These are phyloP conservation scores for Aphanomyces astaci DNA, from an alignment of 352 stramenopile species.

Conservation along the genomic window DNA sequence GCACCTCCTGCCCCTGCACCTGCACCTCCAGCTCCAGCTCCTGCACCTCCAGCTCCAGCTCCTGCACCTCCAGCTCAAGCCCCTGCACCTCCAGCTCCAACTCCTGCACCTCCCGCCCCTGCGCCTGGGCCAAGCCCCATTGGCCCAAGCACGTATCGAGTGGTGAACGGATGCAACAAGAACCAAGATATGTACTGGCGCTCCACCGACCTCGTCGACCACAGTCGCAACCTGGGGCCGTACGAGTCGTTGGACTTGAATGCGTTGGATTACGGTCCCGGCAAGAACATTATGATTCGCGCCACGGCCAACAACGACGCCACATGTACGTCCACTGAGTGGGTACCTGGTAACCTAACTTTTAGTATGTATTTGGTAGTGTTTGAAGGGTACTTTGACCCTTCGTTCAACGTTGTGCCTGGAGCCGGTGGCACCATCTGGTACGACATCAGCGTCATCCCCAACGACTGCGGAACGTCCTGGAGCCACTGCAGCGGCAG, in stretches of 20 bases:
- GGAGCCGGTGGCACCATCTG: not conserved
- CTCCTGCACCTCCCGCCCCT: not conserved
- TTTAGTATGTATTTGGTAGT: not conserved
- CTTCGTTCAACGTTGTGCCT: not conserved
- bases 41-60: conserved; percentile 10
- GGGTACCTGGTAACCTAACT: not conserved
- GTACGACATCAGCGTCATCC: conserved; percentile 20
- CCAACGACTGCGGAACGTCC: conserved; percentile 14
- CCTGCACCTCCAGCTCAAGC: conserved; percentile 12
- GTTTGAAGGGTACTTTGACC: conserved; percentile 14
- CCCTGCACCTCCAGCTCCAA: not conserved
- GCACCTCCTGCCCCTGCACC: conserved; percentile 6
- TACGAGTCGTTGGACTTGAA: not conserved
- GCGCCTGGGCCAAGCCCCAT: conserved; percentile 1
- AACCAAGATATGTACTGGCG: conserved; percentile 17
- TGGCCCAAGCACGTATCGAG: conserved; percentile 3
- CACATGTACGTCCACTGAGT: not conserved
- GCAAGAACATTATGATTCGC: conserved; percentile 22
- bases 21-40: not conserved
- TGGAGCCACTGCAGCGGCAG: conserved; percentile 12
- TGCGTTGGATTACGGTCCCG: not conserved
- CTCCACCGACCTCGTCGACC: not conserved
- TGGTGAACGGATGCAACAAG: conserved; percentile 21
- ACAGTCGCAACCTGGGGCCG: not conserved
- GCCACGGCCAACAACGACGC: conserved; percentile 13